Base-by-base conservation (phyloP, 768 basidiomycete species). In the Termitomyces titanicus region DNA sequence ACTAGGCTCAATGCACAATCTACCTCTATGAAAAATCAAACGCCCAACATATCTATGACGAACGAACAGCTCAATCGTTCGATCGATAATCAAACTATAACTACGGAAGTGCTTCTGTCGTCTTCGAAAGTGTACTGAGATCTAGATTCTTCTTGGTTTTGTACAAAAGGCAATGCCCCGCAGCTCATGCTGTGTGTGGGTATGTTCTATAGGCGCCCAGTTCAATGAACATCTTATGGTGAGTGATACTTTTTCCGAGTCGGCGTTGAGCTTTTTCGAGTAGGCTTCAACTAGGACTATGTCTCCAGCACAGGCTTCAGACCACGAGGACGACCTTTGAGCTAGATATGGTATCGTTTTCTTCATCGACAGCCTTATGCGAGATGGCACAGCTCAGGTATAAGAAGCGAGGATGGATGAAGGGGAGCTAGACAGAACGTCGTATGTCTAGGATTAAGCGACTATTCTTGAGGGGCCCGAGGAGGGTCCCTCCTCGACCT, bases 21-120 rank as follows among this genome's bases (percentile, higher is more conserved):
- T n/a, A n/a, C n/a, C n/a, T 9, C 29, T 3, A 29, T 29, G 29
- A 3, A 29, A 29, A 29, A 29, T 9, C 9, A 9, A 9, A 29
- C 9, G 70, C 76, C 72, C 65, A 10, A 49, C 60, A 65, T 29
- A 29, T 29, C 29, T 29, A 9, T 9, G 29, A 9, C 29, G 29
- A 29, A 9, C 29, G 9, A 29, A 29, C 29, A 29, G 29, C 29
- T 29, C 29, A 29, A 29, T 4, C 3, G 29, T 4, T 4, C 29
- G 3, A 29, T 29, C 29, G 29, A 29, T 29, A 29, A 29, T 29
- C 29, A 29, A 29, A 29, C 29, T 29, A 29, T 29, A 29, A 29
- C 29, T 29, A 9, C 29, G 29, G 18, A 43, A 43, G 24, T 5
- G 1, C 7, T 17, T 34, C 5, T 34, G 20, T 17, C 34, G 20